Conservation (phyloP, 2,329 filamentous ascomycete genomes). For the Aspergillus sp. region DNA sequence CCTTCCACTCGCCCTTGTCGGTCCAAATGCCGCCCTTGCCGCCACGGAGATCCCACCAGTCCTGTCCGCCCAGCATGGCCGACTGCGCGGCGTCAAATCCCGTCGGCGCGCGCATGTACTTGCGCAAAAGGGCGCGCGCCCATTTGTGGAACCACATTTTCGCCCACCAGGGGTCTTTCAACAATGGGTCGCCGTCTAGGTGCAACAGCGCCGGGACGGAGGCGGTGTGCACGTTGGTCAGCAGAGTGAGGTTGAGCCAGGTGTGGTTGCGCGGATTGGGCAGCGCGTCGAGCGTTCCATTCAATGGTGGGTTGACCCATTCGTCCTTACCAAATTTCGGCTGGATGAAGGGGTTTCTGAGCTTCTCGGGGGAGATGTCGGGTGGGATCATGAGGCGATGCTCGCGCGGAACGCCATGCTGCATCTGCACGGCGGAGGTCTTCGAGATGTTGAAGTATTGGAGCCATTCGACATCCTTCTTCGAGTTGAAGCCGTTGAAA, state of each 20-base stretch:
- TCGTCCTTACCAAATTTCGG: slow-evolving; percentile 26
- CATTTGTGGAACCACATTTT: slow-evolving; percentile 52
- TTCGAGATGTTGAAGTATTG: slow-evolving; percentile 38
- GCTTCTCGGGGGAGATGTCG: slow-evolving; percentile 33
- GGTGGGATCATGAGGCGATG: slow-evolving; percentile 38
- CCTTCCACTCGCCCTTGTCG: slow-evolving; percentile 48
- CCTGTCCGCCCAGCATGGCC: slow-evolving; percentile 47
- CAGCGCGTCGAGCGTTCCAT: slow-evolving; percentile 43
- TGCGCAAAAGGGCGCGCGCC: slow-evolving; percentile 51
- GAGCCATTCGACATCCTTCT: slow-evolving; percentile 43
- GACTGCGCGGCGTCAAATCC: slow-evolving; percentile 44
- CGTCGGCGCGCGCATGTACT: slow-evolving; percentile 47
- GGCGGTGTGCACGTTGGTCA: slow-evolving; percentile 50
- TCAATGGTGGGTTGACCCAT: slow-evolving; percentile 32
- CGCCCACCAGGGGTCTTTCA: slow-evolving; percentile 41
- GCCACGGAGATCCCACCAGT: slow-evolving; percentile 51
- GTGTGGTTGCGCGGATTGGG: slow-evolving; percentile 38
- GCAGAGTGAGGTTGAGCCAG: slow-evolving; percentile 46
- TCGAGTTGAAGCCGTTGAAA: slow-evolving; percentile 43
- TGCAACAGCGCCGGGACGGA: slow-evolving; percentile 48
- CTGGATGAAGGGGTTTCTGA: slow-evolving; percentile 36
- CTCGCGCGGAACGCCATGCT: slow-evolving; percentile 38
- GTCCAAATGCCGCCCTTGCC: slow-evolving; percentile 58
- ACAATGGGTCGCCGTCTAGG: slow-evolving; percentile 36
- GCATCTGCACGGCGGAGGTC: slow-evolving; percentile 35